phyloP scores from a whole-genome alignment of 2,329 filamentous ascomycete species.

The Penicillium sp. region DNA sequence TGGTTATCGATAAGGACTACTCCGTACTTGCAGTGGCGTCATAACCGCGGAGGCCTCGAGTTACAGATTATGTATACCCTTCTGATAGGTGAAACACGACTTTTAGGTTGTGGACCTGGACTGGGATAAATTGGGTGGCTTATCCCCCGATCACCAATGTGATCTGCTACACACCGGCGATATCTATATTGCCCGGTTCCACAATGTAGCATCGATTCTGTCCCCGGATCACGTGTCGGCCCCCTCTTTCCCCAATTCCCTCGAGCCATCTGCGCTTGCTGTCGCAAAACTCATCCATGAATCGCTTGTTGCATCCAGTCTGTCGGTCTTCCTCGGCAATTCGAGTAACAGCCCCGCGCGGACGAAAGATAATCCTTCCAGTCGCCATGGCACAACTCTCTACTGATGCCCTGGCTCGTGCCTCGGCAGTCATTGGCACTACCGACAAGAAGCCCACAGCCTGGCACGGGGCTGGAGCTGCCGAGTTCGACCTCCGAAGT shows the following conservation, averaged over 20 bases:
- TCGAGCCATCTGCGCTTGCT: neutral
- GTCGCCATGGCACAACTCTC: constrained; percentile 23
- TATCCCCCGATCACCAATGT: neutral
- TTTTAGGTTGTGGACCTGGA: neutral
- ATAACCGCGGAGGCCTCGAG: neutral
- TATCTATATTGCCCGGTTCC: neutral
- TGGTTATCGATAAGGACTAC: constrained; percentile 26
- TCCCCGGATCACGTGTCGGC: constrained; percentile 7
- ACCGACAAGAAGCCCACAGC: constrained; percentile 24
- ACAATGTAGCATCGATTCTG: neutral
- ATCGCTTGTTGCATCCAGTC: constrained; percentile 14
- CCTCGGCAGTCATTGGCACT: constrained; percentile 1
- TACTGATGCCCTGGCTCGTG: constrained; percentile 14
- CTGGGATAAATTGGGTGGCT: neutral
- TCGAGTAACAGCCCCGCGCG: constrained; percentile 2
- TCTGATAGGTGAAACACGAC: neutral
- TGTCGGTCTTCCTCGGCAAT: constrained; percentile 12
- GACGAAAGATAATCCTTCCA: constrained; percentile 8
- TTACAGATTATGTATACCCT: neutral
- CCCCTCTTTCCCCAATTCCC: constrained; percentile 11
- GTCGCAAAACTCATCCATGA: constrained; percentile 13
- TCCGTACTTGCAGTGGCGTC: neutral
- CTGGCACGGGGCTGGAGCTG: constrained; percentile 51
- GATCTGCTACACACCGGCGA: neutral
- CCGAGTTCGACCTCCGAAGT: constrained; percentile 59